Evolutionary conservation across 2,329 filamentous ascomycete species (phyloP).

Genomic region (Onygenales sp.): DNA sequence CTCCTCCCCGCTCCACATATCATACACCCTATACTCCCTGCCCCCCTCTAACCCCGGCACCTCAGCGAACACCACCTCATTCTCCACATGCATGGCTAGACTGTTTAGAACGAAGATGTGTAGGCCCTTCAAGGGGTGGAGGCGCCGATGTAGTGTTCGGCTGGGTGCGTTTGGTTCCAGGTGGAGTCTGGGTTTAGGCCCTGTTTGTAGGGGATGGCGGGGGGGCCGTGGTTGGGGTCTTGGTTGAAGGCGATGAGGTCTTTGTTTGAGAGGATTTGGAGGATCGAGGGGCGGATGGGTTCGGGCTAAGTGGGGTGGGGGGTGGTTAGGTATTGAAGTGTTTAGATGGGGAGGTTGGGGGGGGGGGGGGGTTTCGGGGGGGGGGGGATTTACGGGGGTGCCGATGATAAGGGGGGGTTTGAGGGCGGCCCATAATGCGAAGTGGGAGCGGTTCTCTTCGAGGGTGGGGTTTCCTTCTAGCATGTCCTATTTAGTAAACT

Average conservation of each 20-base stretch:
- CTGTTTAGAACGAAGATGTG: slow-evolving; percentile 20
- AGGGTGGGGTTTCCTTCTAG: slow-evolving; percentile 37
- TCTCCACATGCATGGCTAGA: slow-evolving; percentile 2
- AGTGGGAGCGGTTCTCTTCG: slow-evolving; percentile 41
- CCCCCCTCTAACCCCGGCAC: slow-evolving; percentile 10
- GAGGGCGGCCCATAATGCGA: slow-evolving; percentile 44
- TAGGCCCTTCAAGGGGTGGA: slow-evolving; percentile 17
- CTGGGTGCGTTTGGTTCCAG: slow-evolving; percentile 23
- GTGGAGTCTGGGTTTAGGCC: slow-evolving; percentile 27
- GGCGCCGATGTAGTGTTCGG: slow-evolving; percentile 28
- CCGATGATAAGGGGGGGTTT: slow-evolving; percentile 45
- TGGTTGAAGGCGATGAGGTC: slow-evolving; percentile 38
- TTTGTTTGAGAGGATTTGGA: slow-evolving; percentile 36
- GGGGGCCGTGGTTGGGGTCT: slow-evolving; percentile 32
- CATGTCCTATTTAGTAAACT: slow-evolving; percentile 43
- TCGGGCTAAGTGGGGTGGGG: slow-evolving; percentile 25
- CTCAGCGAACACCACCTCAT: not conserved
- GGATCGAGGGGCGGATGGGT: slow-evolving; percentile 22
- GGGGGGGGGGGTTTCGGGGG: not conserved
- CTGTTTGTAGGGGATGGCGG: slow-evolving; percentile 35
- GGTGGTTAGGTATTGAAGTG: slow-evolving; percentile 6
- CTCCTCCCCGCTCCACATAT: slow-evolving; percentile 7
- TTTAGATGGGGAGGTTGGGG: not conserved
- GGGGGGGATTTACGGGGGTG: slow-evolving; percentile 18
- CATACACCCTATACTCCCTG: slow-evolving; percentile 9